phyloP scores from a whole-genome alignment of 768 basidiomycete genomes.

The Lactarius indigo region DNA sequence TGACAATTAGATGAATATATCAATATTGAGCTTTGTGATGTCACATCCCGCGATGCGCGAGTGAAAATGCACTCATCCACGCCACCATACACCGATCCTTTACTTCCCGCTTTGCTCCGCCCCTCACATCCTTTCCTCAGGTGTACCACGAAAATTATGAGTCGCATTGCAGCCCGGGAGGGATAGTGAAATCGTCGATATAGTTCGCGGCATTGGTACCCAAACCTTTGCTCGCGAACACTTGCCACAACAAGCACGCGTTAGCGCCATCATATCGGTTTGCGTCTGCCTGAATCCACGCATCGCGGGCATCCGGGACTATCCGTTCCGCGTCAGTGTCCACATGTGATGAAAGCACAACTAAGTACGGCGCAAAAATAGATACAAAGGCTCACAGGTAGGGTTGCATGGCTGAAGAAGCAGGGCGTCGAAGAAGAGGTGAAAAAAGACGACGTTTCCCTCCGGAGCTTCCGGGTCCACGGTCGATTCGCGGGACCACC shows the following conservation, averaged over 20 bases:
- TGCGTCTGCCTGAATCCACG: slow-evolving; percentile 50
- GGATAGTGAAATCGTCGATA: not conserved
- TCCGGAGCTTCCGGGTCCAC: slow-evolving; percentile 39
- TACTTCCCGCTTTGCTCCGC: not conserved
- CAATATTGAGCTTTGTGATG: too few species aligned
- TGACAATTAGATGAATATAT: too few species aligned
- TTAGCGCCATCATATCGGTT: slow-evolving; percentile 46
- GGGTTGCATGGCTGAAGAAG: slow-evolving; percentile 47
- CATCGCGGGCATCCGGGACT: slow-evolving; percentile 47
- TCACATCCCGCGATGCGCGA: too few species aligned
- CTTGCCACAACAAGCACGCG: slow-evolving; percentile 43
- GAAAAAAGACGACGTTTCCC: slow-evolving; percentile 52
- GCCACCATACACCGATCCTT: not conserved
- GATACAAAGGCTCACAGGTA: slow-evolving; percentile 47
- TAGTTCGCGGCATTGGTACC: slow-evolving; percentile 31
- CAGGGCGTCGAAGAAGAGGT: slow-evolving; percentile 50
- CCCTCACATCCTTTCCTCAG: too few species aligned
- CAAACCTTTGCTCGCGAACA: slow-evolving; percentile 50
- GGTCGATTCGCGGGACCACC: slow-evolving; percentile 34
- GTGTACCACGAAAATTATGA: too few species aligned
- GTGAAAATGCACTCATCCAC: too few species aligned
- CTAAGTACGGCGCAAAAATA: not conserved
- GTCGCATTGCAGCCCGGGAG: not conserved
- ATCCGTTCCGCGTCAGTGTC: not conserved
- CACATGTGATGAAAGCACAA: too few species aligned